Evolutionary conservation across 2,329 filamentous ascomycete species (phyloP), one percentile per base, ranked within the genome.

Genomic region (Stachybotrys chartarum): DNA sequence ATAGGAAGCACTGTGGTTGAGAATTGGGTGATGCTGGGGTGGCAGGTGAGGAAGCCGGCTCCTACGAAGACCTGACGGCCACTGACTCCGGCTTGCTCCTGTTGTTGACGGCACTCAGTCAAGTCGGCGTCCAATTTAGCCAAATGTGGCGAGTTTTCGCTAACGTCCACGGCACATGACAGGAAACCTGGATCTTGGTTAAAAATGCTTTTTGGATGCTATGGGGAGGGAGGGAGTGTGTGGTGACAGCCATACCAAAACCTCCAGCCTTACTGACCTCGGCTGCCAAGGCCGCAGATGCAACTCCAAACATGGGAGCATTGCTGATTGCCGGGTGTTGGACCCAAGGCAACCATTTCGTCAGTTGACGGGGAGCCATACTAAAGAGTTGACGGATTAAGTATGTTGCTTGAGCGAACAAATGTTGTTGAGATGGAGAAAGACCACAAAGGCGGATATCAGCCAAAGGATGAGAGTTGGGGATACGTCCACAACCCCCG

Each of bases 21-120:
- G 59, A 81, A 80, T 52, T 69, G 59, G 0, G 56, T n/a, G 2
- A 72, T 61, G 30, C 72, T 72, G 24, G 70, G 66, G 53, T 78
- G 69, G 55, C 81, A 82, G 50, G 83, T 79, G 54, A 88, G 76
- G 68, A 88, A 84, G 57, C 69, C 62, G 7, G 64, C 60, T 54
- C 85, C 86, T 4, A 87, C 73, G 56, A 79, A 83, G 44, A 88
- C 69, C 44, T 79, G 79, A 1, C 82, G 66, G 4, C 68, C 59
- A 3, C 54, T 58, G 3, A 68, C 59, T 1, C 57, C 57, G n/a
- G 56, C 55, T 17, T 61, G 56, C 24, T 62, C 60, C 16, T 72
- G 63, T 30, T 68, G 67, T 12, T 56, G 30, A 7, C 64, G 62
- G 55, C 62, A 61, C 45, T 70, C 63, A 39, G 59, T 52, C 18